Base-by-base conservation (phyloP, 495 filamentous ascomycete genomes). In the Hypoxylon fragiforme region DNA sequence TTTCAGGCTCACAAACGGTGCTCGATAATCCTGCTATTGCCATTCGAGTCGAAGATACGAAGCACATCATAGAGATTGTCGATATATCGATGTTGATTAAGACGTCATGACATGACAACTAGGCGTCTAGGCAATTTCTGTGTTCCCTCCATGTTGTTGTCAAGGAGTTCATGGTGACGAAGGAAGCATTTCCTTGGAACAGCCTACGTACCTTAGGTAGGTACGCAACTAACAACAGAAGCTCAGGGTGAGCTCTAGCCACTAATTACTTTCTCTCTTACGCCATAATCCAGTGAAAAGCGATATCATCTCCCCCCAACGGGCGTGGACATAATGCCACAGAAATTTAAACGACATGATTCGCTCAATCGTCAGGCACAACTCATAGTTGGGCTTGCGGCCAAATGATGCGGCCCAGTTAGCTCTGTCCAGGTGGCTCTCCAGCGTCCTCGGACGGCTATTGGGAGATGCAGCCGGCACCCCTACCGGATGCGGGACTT, bases 281-380 rank as follows among this genome's bases (percentile, higher is more conserved):
- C 16, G 18, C 44, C 53, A 28, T 36, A 14, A 15, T 31, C 5
- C 32, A 50, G 30, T 21, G 28, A 44, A 14, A 45, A 37, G 50
- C 37, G 16, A 48, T 24, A 37, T 36, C 16, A 31, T 13, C 9
- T 30, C 1, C 21, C 1, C 21, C 30, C 18, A 24, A 37, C 28
- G 34, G 57, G 50, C 28, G 57, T 54, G 45, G 14, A 12, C 37
- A n/a, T 60, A 60, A 50, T 26, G 18, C n/a, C 26, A 18, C 18
- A 49, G 46, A 41, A n/a, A 18, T 32, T 8, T 16, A 18, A 18
- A 41, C 44, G 43, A 46, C 44, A 35, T 62, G 58, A 62, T 62
- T 62, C 58, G 58, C 52, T 28, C 31, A 41, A 41, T 44, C 38
- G 48, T 62, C 58, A 62, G 58, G 58, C 58, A 52, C 47, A 51